Base-by-base conservation (phyloP, 805 yeast genomes). In the Wickerhamomyces silvicola region DNA sequence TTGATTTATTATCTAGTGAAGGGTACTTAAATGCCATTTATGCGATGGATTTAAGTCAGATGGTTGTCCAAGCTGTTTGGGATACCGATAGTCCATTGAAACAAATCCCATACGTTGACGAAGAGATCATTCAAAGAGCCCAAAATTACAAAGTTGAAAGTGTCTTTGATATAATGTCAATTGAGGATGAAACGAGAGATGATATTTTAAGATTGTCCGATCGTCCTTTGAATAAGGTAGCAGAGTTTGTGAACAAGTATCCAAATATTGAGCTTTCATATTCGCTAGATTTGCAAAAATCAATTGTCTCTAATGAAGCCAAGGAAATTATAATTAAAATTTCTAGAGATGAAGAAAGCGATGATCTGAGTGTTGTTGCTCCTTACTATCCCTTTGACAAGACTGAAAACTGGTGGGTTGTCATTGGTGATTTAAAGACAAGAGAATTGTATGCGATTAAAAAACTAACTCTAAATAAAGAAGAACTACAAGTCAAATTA, bases 61-160 rank as follows among this genome's bases (percentile, higher is more conserved):
- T 86, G 94, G 58, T 85, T 6, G 74, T 81, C 2, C 97, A 90
- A 54, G 94, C 82, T 1, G 62, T 83, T 17, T 86, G 95, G 94
- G 83, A 76, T 42, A 65, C 75, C 7, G 95, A 83, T 35, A 72
- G 73, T 30, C 80, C 92, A 2, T 66, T 90, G 48, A 74, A 72
- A 45, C 98, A 90, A 56, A 64, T 90, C 22, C 98, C 98, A 2
- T 70, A 62, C 45, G 73, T 87, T 32, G 62, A 63, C 27, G 67
- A 56, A 2, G 67, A 53, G 0, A 66, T 78, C 10, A 52, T 85
- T 24, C 56, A 59, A 14, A 64, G 81, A 29, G 81, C 92, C 49
- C 46, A 59, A 22, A 61, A 66, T 25, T 60, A 61, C 34, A 59
- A 75, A 0, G 78, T 88, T 12, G 78, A 75, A 33, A 70, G 85